Evolutionary conservation across 2,329 filamentous ascomycete genomes (phyloP).

Genomic region (Pseudogymnoascus pannorum): DNA sequence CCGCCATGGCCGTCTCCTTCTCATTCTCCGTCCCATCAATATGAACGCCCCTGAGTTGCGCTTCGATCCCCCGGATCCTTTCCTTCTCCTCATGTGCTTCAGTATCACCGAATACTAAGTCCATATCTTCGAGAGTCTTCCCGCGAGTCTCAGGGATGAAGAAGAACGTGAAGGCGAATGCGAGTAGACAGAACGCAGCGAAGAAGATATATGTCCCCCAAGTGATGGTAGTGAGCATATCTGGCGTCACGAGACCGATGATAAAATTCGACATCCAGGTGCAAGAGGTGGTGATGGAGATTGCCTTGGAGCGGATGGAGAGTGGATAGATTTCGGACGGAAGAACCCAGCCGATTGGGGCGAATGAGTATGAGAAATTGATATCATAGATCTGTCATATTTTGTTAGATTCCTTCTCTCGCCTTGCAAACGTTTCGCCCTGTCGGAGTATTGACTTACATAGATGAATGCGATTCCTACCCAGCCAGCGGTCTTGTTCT

Average conservation of each 20-base stretch:
- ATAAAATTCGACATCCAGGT: constrained; percentile 54
- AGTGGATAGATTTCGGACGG: constrained; percentile 53
- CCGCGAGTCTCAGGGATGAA: constrained; percentile 53
- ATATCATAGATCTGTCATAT: constrained; percentile 51
- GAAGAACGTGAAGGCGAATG: constrained; percentile 43
- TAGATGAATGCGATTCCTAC: constrained; percentile 51
- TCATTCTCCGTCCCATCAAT: constrained; percentile 16
- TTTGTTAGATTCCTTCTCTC: not conserved
- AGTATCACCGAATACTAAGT: constrained; percentile 37
- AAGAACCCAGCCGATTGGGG: constrained; percentile 48
- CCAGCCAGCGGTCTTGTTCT: constrained; percentile 47
- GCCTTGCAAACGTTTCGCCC: not conserved
- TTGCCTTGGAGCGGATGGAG: constrained; percentile 51
- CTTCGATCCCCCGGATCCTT: constrained; percentile 19
- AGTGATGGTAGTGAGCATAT: constrained; percentile 44
- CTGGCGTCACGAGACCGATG: constrained; percentile 46
- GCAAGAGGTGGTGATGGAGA: constrained; percentile 49
- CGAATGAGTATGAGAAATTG: constrained; percentile 51
- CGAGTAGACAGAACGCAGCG: constrained; percentile 43
- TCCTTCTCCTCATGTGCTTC: constrained; percentile 31
- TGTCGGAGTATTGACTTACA: constrained; percentile 25
- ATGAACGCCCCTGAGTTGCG: constrained; percentile 17
- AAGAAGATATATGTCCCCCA: constrained; percentile 56
- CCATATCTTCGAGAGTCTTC: constrained; percentile 50
- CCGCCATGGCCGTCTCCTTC: constrained; percentile 11